Evolutionary conservation across 495 filamentous ascomycete species (phyloP), one percentile per base, ranked within the genome.

Genomic region (Talaromyces proteolyticus): DNA sequence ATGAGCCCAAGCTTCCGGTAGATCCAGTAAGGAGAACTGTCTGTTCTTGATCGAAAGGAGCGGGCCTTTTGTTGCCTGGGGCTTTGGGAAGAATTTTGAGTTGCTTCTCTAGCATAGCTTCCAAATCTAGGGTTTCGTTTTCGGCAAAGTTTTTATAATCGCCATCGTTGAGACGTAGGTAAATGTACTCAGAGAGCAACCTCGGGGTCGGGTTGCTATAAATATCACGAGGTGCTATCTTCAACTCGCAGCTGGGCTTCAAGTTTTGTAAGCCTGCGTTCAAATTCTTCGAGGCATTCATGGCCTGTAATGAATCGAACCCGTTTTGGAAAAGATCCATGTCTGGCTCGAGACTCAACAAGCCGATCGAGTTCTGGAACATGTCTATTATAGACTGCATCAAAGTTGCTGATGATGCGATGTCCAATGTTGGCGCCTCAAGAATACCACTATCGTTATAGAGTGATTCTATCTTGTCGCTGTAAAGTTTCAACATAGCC

Each of bases 1-100:
- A 79, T 2, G 70, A 76, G 4, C 82, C 81, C 4, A 86, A 53
- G n/a, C 69, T 67, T 18, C 80, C 81, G 1, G 81, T 84, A 0
- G 74, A 72, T 20, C 81, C 80, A 1, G 79, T 85, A 11, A 85
- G 62, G 17, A 84, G 49, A 0, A 70, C 53, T 6, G 57, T 57
- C 19, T 57, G 52, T 17, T 37, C 39, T 16, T 44, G 45, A 18
- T 34, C 29, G 8, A 34, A 14, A 23, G 49, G 40, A 14, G 45
- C 25, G n/a, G 36, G 43, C 20, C 29, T 43, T 26, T 10, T 12
- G 17, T 34, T 34, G 29, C 8, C 29, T 34, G 29, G 29, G 29
- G 1, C 8, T 14, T 34, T 4, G 8, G 65, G 67, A 17, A 65
- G 48, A 49, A 51, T 38, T 18, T 42, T 21, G 37, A 49, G 54